Conservation (phyloP, 345 rosid genomes). For the Moringa oleifera region DNA sequence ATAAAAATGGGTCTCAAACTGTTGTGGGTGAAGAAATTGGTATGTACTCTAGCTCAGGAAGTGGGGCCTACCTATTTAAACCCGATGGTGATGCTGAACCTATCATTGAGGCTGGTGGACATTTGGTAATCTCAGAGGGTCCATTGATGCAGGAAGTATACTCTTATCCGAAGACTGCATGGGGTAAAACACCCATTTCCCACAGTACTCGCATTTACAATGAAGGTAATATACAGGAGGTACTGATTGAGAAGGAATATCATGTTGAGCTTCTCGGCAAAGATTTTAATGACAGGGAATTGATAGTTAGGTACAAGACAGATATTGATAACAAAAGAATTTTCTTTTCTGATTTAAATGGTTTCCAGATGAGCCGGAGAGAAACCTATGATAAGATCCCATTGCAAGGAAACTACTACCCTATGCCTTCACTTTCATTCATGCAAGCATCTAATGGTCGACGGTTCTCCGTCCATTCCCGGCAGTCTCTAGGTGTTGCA, state of each 20-base stretch:
- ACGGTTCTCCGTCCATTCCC: constrained; percentile 87
- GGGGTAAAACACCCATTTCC: constrained; percentile 68
- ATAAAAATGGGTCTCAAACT: constrained; percentile 40
- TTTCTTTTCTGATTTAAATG: constrained; percentile 91
- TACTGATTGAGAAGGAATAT: constrained; percentile 78
- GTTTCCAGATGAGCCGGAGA: constrained; percentile 97
- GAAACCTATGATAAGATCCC: constrained; percentile 96
- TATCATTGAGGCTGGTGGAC: constrained; percentile 55
- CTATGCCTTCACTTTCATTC: constrained; percentile 94
- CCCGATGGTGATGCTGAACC: constrained; percentile 77
- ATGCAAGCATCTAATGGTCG: constrained; percentile 78
- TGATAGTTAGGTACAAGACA: constrained; percentile 82
- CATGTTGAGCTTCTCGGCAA: constrained; percentile 80
- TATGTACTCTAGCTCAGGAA: constrained; percentile 64
- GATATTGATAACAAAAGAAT: constrained; percentile 54
- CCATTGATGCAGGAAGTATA: constrained; percentile 73
- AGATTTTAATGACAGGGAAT: constrained; percentile 69
- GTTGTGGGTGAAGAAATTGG: constrained; percentile 68
- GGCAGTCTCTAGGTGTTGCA: constrained; percentile 83
- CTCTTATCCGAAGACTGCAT: constrained; percentile 73
- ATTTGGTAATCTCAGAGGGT: constrained; percentile 65
- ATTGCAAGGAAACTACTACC: constrained; percentile 94
- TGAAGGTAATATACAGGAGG: constrained; percentile 54
- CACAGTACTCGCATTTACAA: constrained; percentile 71
- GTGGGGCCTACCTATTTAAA: constrained; percentile 92